A percentile compares a stretch with the other conserved stretches of the same genome.
Evolutionary conservation across 805 yeast genomes (phyloP).

Genomic region (Barnettozyma siamensis): DNA sequence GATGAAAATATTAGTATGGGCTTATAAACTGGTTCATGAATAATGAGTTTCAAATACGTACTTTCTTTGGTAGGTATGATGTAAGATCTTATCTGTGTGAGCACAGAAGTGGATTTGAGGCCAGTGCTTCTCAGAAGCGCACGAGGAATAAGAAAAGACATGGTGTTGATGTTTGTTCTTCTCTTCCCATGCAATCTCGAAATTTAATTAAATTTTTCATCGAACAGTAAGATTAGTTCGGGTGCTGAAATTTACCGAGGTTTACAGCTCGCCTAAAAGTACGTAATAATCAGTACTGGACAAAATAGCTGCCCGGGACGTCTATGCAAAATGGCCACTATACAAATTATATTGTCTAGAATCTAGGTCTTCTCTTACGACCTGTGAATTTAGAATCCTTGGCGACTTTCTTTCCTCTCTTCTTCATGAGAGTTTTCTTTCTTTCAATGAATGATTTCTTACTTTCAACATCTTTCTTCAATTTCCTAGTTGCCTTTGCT

Average conservation of each 20-base stretch:
- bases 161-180: background rate
- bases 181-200: background rate
- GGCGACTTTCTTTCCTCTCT: slow-evolving; percentile 87
- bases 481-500: slow-evolving; percentile 32
- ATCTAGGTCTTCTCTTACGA: slow-evolving; percentile 66
- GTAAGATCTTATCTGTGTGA: slow-evolving; percentile 9
- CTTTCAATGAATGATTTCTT: slow-evolving; percentile 77
- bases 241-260: slow-evolving; percentile 1
- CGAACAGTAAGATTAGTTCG: no score
- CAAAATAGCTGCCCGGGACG: background rate
- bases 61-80: slow-evolving; percentile 14
- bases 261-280: background rate
- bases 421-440: slow-evolving; percentile 90
- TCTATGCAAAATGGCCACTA: background rate
- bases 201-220: background rate
- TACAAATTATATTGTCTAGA: slow-evolving; percentile 29
- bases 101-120: background rate
- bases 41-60: slow-evolving; percentile 2
- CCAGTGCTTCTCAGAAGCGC: background rate
- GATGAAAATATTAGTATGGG: no score
- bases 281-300: background rate
- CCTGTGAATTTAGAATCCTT: slow-evolving; percentile 89
- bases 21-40: no score
- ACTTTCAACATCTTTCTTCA: slow-evolving; percentile 52
- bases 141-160: slow-evolving; percentile 7